A percentile compares a stretch with the other conserved stretches of the same genome.
Evolutionary conservation across 2,329 filamentous ascomycete species (phyloP).

Genomic region (Botrytis pseudocinerea): DNA sequence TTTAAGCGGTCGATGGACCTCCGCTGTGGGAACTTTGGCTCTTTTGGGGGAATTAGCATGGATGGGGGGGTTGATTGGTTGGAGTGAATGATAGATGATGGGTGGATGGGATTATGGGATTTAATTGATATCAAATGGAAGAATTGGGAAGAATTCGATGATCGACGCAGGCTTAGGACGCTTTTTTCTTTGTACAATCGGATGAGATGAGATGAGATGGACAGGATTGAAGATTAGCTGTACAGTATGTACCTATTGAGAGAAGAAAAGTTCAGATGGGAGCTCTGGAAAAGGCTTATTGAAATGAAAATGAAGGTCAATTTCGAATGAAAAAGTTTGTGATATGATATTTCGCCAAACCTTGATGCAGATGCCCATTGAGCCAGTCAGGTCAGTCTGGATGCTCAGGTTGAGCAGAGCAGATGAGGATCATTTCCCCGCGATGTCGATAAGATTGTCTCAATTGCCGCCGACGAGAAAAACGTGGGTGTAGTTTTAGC

Average conservation of each 20-base stretch:
- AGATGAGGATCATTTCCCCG: slow-evolving; percentile 19
- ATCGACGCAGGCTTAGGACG: background rate
- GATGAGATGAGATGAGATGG: background rate
- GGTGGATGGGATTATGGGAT: background rate
- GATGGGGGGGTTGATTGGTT: background rate
- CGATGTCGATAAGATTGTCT: slow-evolving; percentile 16
- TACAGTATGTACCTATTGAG: background rate
- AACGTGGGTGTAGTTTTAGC: slow-evolving; percentile 1
- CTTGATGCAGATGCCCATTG: background rate
- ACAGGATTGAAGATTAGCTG: background rate
- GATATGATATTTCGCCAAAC: background rate
- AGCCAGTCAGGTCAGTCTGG: background rate
- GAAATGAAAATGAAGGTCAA: background rate
- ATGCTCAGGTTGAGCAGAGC: slow-evolving; percentile 6
- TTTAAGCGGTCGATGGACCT: slow-evolving; percentile 5
- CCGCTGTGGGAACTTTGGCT: background rate
- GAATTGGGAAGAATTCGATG: background rate
- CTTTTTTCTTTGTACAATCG: background rate
- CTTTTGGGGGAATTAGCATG: background rate
- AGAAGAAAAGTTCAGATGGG: background rate
- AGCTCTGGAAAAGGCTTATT: background rate
- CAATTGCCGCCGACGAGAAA: slow-evolving; percentile 19
- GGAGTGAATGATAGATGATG: background rate
- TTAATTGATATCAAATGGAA: background rate
- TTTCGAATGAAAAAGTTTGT: background rate